Evolutionary conservation across 169 alveolate species (phyloP), one percentile per base, ranked within the genome.

Genomic region (Eimeria maxima): DNA sequence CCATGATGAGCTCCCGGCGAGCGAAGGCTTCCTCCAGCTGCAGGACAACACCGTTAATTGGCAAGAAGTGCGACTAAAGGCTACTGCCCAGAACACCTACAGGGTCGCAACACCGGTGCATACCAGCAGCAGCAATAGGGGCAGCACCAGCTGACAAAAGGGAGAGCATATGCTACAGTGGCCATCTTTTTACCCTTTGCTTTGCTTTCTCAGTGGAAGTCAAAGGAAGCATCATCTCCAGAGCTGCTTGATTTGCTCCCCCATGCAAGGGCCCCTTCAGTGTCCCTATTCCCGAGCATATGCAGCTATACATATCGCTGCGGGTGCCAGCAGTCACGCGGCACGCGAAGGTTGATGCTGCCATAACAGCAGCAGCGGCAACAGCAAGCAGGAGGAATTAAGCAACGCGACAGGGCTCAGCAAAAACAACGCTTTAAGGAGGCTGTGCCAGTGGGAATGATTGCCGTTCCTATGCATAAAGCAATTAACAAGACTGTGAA

Each of bases 211-310:
- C 76, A 18, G 57, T 18, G 42, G 87, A 50, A 4, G 80, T n/a
- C 60, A 90, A 44, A 14, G 87, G 65, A 8, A 42, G 18, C 67
- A 90, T 60, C 69, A 90, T 96, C 80, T 96, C 88, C 97, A 98
- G 97, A n/a, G 98, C 98, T 33, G 99, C 99, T 95, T 98, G 98
- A 95, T 98, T 98, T 16, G 99, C 99, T 53, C 98, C 99, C 73
- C 99, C 99, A 95, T 98, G 99, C 33, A 98, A 97, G 50, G 98
- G 98, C 38, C 99, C 99, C 96, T 97, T 96, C 71, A 97, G 95
- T 10, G 97, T 95, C 18, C 98, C 98, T 57, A 98, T 97, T 20
- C 98, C 99, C 33, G 98, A 57, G 63, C 98, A 95, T 22, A 97
- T 94, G 29, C 98, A 97, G 69, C 98, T 97, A 93, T 98, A 97